Conservation (phyloP, 768 basidiomycete genomes). For the Mycena galericulata region DNA sequence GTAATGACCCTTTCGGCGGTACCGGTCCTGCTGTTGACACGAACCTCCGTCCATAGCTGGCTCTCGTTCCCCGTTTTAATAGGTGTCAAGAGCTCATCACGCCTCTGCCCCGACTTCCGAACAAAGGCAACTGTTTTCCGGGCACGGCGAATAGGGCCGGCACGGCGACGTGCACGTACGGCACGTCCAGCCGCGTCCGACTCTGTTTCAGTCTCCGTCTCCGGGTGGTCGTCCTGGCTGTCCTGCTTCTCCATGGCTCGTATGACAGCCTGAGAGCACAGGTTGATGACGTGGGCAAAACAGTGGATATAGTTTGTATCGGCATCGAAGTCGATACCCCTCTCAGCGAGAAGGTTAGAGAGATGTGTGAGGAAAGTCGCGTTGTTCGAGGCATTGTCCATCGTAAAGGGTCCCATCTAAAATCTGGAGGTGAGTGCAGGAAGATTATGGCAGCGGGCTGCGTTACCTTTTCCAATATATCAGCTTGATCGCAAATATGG, state of each 20-base stretch:
- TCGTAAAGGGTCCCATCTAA: slow-evolving; percentile 3
- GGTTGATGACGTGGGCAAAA: slow-evolving; percentile 7
- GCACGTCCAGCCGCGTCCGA: background rate
- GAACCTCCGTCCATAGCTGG: background rate
- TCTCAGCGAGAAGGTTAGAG: background rate
- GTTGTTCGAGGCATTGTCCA: slow-evolving; percentile 12
- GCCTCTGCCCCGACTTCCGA: slow-evolving; percentile 14
- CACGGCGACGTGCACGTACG: background rate
- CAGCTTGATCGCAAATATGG: slow-evolving; percentile 14
- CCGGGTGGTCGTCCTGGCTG: background rate
- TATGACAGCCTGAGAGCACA: background rate
- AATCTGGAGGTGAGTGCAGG: background rate
- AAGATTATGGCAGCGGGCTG: slow-evolving; percentile 10
- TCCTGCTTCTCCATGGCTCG: slow-evolving; percentile 15
- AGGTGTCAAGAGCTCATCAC: slow-evolving; percentile 4
- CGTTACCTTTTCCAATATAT: slow-evolving; percentile 19
- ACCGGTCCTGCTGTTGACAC: background rate
- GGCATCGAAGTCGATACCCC: slow-evolving; percentile 10
- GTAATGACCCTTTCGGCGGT: background rate
- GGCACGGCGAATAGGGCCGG: slow-evolving; percentile 9
- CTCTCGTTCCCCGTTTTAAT: background rate
- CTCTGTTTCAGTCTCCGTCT: slow-evolving; percentile 4
- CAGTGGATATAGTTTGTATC: slow-evolving; percentile 1
- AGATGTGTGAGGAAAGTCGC: slow-evolving; percentile 1
- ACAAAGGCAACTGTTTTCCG: slow-evolving; percentile 11